A percentile compares a stretch with the other conserved stretches of the same genome.
Evolutionary conservation across 2,329 filamentous ascomycete genomes (phyloP).

Genomic region (Fusarium sp.): DNA sequence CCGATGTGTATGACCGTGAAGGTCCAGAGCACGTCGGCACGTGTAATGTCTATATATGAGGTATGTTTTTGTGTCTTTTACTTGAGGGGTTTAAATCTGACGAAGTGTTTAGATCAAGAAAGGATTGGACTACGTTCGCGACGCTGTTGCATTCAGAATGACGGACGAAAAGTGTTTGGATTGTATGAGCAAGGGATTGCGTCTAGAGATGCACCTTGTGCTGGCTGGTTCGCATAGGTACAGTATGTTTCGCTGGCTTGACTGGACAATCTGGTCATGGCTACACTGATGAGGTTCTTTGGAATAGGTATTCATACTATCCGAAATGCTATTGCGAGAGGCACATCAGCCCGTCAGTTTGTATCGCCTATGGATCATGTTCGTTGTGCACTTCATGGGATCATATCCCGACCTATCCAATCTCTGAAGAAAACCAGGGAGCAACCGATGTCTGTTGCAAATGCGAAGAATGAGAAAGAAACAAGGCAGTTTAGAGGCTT

Average conservation of each 20-base stretch:
- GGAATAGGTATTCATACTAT: background rate
- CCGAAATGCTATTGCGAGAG: background rate
- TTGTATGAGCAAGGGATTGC: background rate
- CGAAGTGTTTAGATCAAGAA: slow-evolving; percentile 12
- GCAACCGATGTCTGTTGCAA: background rate
- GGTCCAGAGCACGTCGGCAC: slow-evolving; percentile 44
- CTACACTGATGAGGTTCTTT: background rate
- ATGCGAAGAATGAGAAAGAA: background rate
- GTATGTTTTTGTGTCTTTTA: slow-evolving; percentile 28
- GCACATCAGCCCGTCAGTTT: background rate
- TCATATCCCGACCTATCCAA: background rate
- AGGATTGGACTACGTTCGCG: slow-evolving; percentile 7
- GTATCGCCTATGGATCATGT: background rate
- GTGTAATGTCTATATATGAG: slow-evolving; percentile 41
- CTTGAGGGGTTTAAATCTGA: background rate
- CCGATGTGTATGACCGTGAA: slow-evolving; percentile 40
- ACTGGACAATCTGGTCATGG: background rate
- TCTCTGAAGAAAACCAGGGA: background rate
- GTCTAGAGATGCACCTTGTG: background rate
- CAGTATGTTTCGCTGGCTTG: background rate
- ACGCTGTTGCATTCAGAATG: background rate
- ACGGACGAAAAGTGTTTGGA: background rate
- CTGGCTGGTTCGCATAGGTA: background rate
- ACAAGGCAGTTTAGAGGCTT: background rate
- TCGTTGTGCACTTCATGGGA: background rate